A percentile compares a stretch with the other conserved stretches of the same genome.
phyloP scores from a whole-genome alignment of 2,329 filamentous ascomycete genomes.

The Trematosphaeria pertusa region DNA sequence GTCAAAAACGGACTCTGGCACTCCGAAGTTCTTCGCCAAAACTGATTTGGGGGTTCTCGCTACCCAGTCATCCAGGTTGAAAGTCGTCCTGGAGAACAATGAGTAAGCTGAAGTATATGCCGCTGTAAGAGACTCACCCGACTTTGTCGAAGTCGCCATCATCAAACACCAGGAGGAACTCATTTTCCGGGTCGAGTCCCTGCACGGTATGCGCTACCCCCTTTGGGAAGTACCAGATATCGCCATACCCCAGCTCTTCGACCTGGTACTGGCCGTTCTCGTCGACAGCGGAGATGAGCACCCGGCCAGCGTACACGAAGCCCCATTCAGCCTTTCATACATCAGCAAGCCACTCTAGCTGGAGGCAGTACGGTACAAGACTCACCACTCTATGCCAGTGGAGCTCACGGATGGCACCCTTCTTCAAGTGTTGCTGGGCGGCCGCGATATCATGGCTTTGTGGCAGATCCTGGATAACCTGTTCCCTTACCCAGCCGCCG shows the following conservation, averaged over 20 bases:
- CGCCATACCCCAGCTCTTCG: constrained; percentile 65
- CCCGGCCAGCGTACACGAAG: constrained; percentile 65
- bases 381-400: constrained; percentile 72
- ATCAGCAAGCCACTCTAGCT: constrained; percentile 8
- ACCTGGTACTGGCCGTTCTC: constrained; percentile 65
- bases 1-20: constrained; percentile 66
- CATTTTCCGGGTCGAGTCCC: constrained; percentile 70
- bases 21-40: constrained; percentile 73
- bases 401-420: constrained; percentile 71
- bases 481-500: constrained; percentile 71
- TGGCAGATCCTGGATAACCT: constrained; percentile 71
- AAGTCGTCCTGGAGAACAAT: constrained; percentile 62
- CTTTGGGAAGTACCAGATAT: constrained; percentile 74
- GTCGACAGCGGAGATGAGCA: constrained; percentile 67
- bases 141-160: constrained; percentile 70
- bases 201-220: constrained; percentile 70
- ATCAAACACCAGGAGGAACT: constrained; percentile 71
- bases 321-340: constrained; percentile 69
- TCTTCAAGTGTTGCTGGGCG: constrained; percentile 72
- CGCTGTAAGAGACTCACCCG: constrained; percentile 51
- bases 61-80: constrained; percentile 75
- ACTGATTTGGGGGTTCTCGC: constrained; percentile 69
- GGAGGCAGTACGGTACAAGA: constrained; percentile 4
- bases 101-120: not conserved
- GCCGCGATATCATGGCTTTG: constrained; percentile 70